These are phyloP conservation scores for Quercus tomentella DNA, from an alignment of 331 rosid species.

Conservation along the genomic window DNA sequence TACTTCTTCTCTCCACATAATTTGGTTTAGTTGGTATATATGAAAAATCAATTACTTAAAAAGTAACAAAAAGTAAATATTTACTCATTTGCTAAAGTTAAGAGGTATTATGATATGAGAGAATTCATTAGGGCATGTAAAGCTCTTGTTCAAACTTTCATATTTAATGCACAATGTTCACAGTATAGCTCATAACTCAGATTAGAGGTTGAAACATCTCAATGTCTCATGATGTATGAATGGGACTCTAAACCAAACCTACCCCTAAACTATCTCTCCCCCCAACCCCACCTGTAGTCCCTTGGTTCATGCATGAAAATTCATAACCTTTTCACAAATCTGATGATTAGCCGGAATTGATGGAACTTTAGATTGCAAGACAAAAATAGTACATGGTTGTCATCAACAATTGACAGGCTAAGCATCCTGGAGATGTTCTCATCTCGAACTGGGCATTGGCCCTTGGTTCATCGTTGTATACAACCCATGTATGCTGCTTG, in stretches of 20 bases:
- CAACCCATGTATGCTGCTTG: conserved; percentile 31
- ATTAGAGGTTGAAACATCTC: background rate
- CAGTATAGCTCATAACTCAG: background rate
- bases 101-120: background rate
- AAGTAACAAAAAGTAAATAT: no score
- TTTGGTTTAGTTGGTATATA: no score
- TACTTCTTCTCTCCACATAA: no score
- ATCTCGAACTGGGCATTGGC: conserved; percentile 56
- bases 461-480: conserved; percentile 32
- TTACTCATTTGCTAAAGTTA: background rate
- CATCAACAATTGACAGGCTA: conserved; percentile 31
- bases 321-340: conserved; percentile 39
- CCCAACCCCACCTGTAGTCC: background rate
- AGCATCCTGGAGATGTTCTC: conserved; percentile 30
- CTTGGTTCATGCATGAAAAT: background rate
- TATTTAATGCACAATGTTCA: background rate
- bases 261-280: background rate
- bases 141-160: background rate
- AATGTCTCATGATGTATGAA: background rate
- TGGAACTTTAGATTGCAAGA: conserved; percentile 19
- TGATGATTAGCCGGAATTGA: conserved; percentile 30
- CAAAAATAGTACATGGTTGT: conserved; percentile 16
- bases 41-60: no score
- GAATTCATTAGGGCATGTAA: background rate
- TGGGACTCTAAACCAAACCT: background rate